phyloP scores from a whole-genome alignment of 306 rosid species.

The Acmispon strigosus region DNA sequence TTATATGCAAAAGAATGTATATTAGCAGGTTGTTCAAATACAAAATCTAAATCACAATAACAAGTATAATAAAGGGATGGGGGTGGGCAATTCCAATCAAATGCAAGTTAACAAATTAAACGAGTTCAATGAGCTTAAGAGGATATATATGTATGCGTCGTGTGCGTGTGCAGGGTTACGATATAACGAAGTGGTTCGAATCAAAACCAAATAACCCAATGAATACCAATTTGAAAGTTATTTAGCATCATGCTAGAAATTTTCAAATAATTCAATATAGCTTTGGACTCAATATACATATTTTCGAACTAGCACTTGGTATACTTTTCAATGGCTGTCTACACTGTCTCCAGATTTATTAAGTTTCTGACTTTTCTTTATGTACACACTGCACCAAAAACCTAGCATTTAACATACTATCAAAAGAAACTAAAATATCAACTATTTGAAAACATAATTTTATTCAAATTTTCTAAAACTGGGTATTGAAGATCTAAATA shows the following conservation, averaged over 20 bases:
- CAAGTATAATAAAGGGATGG: neutral
- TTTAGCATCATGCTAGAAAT: neutral
- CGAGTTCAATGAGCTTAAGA: neutral
- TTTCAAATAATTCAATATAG: neutral
- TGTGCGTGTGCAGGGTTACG: too few relatives aligned
- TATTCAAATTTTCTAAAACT: neutral
- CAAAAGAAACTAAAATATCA: neutral
- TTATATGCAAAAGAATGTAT: neutral
- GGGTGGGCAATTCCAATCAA: neutral
- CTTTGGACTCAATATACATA: neutral
- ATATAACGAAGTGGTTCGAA: neutral
- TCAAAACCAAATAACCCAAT: neutral
- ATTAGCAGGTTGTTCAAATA: neutral
- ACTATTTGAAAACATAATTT: neutral
- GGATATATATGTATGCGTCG: neutral
- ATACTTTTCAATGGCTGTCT: neutral
- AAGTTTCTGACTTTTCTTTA: too few relatives aligned
- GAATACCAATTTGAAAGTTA: neutral
- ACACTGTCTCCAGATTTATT: too few relatives aligned
- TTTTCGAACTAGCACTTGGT: neutral
- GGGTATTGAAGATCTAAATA: neutral
- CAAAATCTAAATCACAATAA: slow-evolving; percentile 5
- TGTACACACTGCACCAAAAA: neutral
- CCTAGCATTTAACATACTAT: neutral
- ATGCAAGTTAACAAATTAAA: neutral